Conservation (phyloP, 768 basidiomycete genomes). For the Calocybe indica region DNA sequence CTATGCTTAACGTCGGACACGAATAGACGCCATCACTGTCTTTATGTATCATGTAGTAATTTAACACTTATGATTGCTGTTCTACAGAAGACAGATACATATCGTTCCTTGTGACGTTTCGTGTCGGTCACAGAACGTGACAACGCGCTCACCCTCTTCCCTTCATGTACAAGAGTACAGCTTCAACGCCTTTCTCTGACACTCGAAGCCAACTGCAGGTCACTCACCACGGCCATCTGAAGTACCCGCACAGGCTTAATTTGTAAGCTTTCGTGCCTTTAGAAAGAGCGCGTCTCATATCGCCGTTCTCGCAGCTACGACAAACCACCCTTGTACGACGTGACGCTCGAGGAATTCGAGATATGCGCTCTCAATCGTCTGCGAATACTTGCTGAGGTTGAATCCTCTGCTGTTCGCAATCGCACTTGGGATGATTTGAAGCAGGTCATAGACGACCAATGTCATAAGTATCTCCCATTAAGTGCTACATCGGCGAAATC, state of each 20-base stretch:
- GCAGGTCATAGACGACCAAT: slow-evolving; percentile 53
- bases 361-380: slow-evolving; percentile 83
- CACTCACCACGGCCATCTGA: slow-evolving; percentile 25
- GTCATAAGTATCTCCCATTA: slow-evolving; percentile 73
- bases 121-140: slow-evolving; percentile 13
- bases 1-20: not conserved
- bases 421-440: slow-evolving; percentile 75
- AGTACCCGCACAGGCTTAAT: slow-evolving; percentile 69
- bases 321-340: slow-evolving; percentile 75
- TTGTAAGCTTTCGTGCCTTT: slow-evolving; percentile 47
- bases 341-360: slow-evolving; percentile 95
- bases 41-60: slow-evolving; percentile 6
- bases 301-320: slow-evolving; percentile 60
- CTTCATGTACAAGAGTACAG: slow-evolving; percentile 31
- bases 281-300: slow-evolving; percentile 4
- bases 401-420: slow-evolving; percentile 82
- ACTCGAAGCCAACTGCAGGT: slow-evolving; percentile 18
- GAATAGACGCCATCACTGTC: slow-evolving; percentile 6
- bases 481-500: slow-evolving; percentile 45
- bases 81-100: no score
- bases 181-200: slow-evolving; percentile 16
- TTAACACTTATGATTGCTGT: slow-evolving; percentile 4
- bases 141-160: not conserved
- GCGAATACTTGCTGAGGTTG: slow-evolving; percentile 85
- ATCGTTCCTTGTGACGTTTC: slow-evolving; percentile 12